A percentile compares a stretch with the other conserved stretches of the same genome.
Conservation (phyloP, 176 grass and related monocot genomes). For the Rhipidocladum racemiflorum region DNA sequence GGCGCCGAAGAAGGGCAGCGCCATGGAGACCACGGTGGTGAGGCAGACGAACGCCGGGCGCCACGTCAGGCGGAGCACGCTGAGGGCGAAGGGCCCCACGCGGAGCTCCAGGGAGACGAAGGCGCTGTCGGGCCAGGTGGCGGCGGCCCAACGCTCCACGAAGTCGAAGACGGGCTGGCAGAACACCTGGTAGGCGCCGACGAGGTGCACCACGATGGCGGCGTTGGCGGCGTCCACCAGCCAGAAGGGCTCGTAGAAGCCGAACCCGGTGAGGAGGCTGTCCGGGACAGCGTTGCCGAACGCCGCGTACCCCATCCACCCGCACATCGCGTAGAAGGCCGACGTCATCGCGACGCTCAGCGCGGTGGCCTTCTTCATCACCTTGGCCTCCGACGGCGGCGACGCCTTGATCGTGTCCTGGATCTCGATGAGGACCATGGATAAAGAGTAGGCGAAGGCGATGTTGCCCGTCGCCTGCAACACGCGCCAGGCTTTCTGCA, state of each 20-base stretch:
- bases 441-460: constrained; percentile 52
- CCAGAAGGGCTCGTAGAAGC: constrained; percentile 77
- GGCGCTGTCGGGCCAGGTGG: constrained; percentile 42
- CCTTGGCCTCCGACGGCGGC: too few relatives aligned
- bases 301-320: too few relatives aligned
- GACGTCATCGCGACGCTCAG: too few relatives aligned
- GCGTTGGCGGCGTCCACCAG: constrained; percentile 66
- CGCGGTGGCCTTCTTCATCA: too few relatives aligned
- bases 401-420: too few relatives aligned
- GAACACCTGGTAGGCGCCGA: constrained; percentile 73
- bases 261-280: constrained; percentile 62
- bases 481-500: constrained; percentile 43
- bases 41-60: too few relatives aligned
- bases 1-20: too few relatives aligned
- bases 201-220: constrained; percentile 71
- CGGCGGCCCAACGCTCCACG: constrained; percentile 46
- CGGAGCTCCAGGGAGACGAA: constrained; percentile 45
- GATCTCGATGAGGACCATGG: background rate
- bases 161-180: constrained; percentile 69
- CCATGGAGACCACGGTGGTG: too few relatives aligned
- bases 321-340: too few relatives aligned
- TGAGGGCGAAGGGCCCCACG: background rate
- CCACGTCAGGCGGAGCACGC: too few relatives aligned
- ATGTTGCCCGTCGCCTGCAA: constrained; percentile 49
- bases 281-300: too few relatives aligned